phyloP scores from a whole-genome alignment of 495 filamentous ascomycete genomes.

The Glutinoglossum americanum region DNA sequence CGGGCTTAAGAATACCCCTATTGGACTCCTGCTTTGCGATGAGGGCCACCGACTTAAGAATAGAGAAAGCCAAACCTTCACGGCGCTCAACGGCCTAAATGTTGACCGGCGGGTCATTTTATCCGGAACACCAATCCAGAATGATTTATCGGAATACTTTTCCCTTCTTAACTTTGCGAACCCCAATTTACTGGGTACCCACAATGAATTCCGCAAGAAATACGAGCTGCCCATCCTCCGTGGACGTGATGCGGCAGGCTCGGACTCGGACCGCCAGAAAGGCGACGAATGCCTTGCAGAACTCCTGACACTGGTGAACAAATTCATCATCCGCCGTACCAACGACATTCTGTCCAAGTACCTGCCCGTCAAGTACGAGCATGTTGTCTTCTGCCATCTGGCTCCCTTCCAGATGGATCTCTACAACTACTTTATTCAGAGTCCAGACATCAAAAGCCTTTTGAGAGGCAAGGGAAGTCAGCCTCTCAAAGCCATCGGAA shows the following conservation, averaged over 20 bases:
- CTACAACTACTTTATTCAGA: constrained; percentile 93
- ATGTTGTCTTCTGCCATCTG: constrained; percentile 98
- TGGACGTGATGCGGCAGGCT: constrained; percentile 77
- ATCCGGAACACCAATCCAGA: constrained; percentile 94
- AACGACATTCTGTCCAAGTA: constrained; percentile 99
- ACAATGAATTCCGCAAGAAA: constrained; percentile 82
- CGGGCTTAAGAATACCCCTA: constrained; percentile 66
- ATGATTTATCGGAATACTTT: constrained; percentile 95
- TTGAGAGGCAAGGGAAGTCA: constrained; percentile 89
- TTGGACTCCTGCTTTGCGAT: constrained; percentile 91
- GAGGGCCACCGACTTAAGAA: constrained; percentile 98
- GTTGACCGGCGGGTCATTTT: constrained; percentile 84
- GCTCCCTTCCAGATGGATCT: constrained; percentile 79
- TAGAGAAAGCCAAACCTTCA: constrained; percentile 86
- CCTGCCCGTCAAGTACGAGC: constrained; percentile 95
- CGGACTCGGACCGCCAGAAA: constrained; percentile 58
- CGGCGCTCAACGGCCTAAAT: constrained; percentile 69
- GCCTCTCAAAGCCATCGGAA: constrained; percentile 83
- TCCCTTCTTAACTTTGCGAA: constrained; percentile 93
- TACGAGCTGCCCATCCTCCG: constrained; percentile 85
- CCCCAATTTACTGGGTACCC: constrained; percentile 71
- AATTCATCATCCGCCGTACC: constrained; percentile 94
- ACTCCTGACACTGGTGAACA: constrained; percentile 73
- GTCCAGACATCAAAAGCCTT: constrained; percentile 81
- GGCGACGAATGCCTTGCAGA: constrained; percentile 71